phyloP scores from a whole-genome alignment of 805 yeast species.

The Candida rishiriensis region DNA sequence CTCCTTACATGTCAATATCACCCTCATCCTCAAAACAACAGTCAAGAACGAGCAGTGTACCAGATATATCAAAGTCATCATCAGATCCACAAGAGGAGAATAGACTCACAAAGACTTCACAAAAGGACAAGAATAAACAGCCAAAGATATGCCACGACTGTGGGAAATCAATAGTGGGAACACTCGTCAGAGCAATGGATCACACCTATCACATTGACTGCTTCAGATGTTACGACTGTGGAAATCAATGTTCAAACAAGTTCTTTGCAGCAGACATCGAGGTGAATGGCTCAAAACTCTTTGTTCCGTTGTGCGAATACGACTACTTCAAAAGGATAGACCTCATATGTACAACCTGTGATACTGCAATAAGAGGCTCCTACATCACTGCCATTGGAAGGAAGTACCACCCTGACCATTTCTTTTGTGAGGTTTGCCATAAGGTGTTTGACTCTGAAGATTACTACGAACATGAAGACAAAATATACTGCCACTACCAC shows the following conservation, averaged over 20 bases:
- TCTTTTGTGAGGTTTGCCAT: slow-evolving; percentile 83
- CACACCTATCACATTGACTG: slow-evolving; percentile 82
- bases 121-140: slow-evolving; percentile 16
- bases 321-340: slow-evolving; percentile 86
- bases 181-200: slow-evolving; percentile 80
- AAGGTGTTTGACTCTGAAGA: slow-evolving; percentile 89
- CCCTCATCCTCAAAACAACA: not conserved
- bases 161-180: slow-evolving; percentile 53
- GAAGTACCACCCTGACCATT: slow-evolving; percentile 92
- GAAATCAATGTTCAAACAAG: slow-evolving; percentile 72
- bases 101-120: slow-evolving; percentile 3
- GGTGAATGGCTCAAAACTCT: slow-evolving; percentile 30
- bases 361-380: slow-evolving; percentile 82
- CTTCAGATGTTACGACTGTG: slow-evolving; percentile 83
- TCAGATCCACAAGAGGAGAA: slow-evolving; percentile 2
- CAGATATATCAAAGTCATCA: slow-evolving; percentile 6
- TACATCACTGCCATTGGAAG: slow-evolving; percentile 91
- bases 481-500: slow-evolving; percentile 87
- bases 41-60: slow-evolving; percentile 11
- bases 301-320: slow-evolving; percentile 77
- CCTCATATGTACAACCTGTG: slow-evolving; percentile 82
- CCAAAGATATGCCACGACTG: slow-evolving; percentile 49
- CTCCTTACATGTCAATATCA: not conserved
- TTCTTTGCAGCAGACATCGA: slow-evolving; percentile 74
- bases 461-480: slow-evolving; percentile 80